A percentile compares a stretch with the other conserved stretches of the same genome.
Conservation (phyloP, 495 filamentous ascomycete genomes). For the Aspergillus conjunctus region DNA sequence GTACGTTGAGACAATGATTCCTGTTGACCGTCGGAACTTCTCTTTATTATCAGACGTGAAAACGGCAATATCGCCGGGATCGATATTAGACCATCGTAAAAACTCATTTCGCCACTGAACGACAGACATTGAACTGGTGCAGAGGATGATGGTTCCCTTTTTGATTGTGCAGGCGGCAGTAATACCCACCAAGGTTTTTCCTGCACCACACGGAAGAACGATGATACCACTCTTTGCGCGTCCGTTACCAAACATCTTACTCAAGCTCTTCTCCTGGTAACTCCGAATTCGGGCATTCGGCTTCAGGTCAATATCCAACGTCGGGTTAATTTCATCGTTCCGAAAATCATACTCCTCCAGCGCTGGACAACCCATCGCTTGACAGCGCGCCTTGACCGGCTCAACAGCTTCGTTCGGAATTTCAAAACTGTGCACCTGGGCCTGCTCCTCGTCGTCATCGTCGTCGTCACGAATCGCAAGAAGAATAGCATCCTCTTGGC, state of each 20-base stretch:
- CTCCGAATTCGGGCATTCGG: slow-evolving; percentile 82
- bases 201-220: slow-evolving; percentile 93
- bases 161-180: slow-evolving; percentile 97
- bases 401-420: slow-evolving; percentile 78
- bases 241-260: slow-evolving; percentile 99
- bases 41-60: slow-evolving; percentile 96
- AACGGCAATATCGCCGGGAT: slow-evolving; percentile 86
- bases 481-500: slow-evolving; percentile 59
- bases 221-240: slow-evolving; percentile 97
- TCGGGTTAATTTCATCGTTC: slow-evolving; percentile 87
- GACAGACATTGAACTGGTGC: slow-evolving; percentile 96
- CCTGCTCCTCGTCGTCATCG: slow-evolving; percentile 88
- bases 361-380: slow-evolving; percentile 82
- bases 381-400: slow-evolving; percentile 83
- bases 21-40: slow-evolving; percentile 84
- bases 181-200: slow-evolving; percentile 96
- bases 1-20: slow-evolving; percentile 96
- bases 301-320: slow-evolving; percentile 86
- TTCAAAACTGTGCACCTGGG: slow-evolving; percentile 92
- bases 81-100: slow-evolving; percentile 97
- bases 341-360: slow-evolving; percentile 97
- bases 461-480: slow-evolving; percentile 72
- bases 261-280: slow-evolving; percentile 95
- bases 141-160: slow-evolving; percentile 92
- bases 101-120: slow-evolving; percentile 97